A percentile compares a stretch with the other conserved stretches of the same genome.
Evolutionary conservation across 2,329 filamentous ascomycete genomes (phyloP).

Genomic region (Fusarium keratoplasticum): DNA sequence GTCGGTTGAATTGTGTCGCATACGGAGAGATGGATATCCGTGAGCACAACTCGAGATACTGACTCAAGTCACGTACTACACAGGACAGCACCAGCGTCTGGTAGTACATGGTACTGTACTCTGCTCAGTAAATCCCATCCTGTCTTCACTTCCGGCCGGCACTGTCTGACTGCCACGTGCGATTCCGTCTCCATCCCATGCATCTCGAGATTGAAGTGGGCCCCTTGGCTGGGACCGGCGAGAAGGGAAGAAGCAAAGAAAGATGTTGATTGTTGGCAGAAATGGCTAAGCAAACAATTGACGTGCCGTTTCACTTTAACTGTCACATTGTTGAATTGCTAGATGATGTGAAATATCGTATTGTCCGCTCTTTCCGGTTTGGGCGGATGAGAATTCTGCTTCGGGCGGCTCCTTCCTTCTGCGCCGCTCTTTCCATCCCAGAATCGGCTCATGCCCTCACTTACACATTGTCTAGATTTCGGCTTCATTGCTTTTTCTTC

Average conservation of each 20-base stretch:
- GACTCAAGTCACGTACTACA: conserved; percentile 13
- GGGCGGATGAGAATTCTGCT: not conserved
- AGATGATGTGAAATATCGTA: not conserved
- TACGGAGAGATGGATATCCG: not conserved
- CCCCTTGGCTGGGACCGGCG: not conserved
- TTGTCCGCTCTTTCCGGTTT: not conserved
- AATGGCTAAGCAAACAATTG: conserved; percentile 3
- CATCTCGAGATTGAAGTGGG: conserved; percentile 19
- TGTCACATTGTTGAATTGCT: not conserved
- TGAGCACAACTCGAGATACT: conserved; percentile 26
- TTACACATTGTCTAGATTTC: conserved; percentile 11
- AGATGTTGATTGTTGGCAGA: not conserved
- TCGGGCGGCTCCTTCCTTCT: conserved; percentile 1
- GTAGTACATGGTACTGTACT: too few species aligned
- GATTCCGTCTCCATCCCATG: conserved; percentile 29
- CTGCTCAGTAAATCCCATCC: not conserved
- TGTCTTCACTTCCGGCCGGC: conserved; percentile 14
- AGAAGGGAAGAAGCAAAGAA: conserved; percentile 20
- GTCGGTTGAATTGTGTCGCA: not conserved
- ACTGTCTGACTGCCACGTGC: conserved; percentile 38
- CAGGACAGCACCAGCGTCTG: too few species aligned
- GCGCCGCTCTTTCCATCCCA: not conserved
- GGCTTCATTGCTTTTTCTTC: not conserved
- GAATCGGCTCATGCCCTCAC: conserved; percentile 5
- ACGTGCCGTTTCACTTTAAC: not conserved